Evolutionary conservation across 148 eudicot genomes (phyloP).

Genomic region (Rhododendron kiyosumense): DNA sequence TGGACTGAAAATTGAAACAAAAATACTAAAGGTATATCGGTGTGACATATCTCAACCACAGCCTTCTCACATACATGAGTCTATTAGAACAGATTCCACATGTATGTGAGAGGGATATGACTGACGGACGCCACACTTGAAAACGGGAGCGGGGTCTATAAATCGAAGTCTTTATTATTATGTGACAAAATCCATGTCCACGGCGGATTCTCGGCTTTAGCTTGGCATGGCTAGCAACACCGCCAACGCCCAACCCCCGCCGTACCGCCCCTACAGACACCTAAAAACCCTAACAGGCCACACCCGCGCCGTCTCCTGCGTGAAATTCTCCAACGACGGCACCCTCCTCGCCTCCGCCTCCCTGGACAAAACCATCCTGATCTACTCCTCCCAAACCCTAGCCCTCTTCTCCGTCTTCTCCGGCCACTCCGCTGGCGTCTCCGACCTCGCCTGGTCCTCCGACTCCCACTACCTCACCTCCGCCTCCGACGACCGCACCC

Average conservation of each 20-base stretch:
- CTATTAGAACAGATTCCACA: no score
- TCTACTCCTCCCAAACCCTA: slow-evolving; percentile 57
- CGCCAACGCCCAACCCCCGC: slow-evolving; percentile 20
- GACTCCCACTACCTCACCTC: slow-evolving; percentile 82
- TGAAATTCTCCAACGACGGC: slow-evolving; percentile 82
- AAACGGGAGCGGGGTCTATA: no score
- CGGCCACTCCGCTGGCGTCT: slow-evolving; percentile 85
- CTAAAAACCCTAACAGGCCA: slow-evolving; percentile 60
- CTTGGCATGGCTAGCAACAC: slow-evolving; percentile 28
- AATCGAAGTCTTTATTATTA: no score
- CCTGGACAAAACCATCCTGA: slow-evolving; percentile 72
- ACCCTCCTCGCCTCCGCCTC: slow-evolving; percentile 78
- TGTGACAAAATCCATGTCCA: not conserved
- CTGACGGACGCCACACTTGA: no score
- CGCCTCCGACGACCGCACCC: slow-evolving; percentile 84
- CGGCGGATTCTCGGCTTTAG: not conserved
- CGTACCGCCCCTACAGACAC: slow-evolving; percentile 58
- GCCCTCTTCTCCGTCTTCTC: slow-evolving; percentile 39
- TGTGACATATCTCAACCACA: no score
- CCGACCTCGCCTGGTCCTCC: slow-evolving; percentile 87
- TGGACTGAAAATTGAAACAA: no score
- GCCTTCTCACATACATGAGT: no score
- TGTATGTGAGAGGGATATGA: no score
- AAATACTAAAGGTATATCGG: no score
- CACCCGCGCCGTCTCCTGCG: slow-evolving; percentile 66